phyloP scores from a whole-genome alignment of 176 grass and related monocot species.

The Carex pumila region DNA sequence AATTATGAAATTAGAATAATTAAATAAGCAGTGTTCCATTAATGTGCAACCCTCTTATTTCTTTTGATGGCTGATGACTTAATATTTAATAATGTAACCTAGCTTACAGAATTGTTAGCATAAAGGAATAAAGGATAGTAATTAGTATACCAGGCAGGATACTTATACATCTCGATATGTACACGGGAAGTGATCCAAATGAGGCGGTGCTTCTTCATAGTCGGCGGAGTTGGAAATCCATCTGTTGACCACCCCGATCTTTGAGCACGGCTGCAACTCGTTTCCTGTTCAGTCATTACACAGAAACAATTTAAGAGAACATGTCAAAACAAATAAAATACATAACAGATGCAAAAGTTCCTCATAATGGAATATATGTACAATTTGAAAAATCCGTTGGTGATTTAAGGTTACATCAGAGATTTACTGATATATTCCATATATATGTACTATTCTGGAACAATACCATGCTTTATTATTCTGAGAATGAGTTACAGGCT shows the following conservation, averaged over 20 bases:
- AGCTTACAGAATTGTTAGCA: not conserved
- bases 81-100: not conserved
- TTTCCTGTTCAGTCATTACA: not conserved
- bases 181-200: not conserved
- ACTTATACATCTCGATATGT: not conserved
- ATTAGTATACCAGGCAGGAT: not conserved
- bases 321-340: too few species aligned
- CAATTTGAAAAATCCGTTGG: too few species aligned
- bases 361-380: too few species aligned
- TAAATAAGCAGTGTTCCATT: not conserved
- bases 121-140: not conserved
- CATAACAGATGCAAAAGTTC: too few species aligned
- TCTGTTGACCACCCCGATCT: not conserved
- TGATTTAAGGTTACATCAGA: too few species aligned
- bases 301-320: not conserved
- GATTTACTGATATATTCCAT: too few species aligned
- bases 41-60: not conserved
- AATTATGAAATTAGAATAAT: not conserved
- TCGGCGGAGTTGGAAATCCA: not conserved
- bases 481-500: too few species aligned
- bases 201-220: not conserved
- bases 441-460: too few species aligned
- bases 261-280: not conserved
- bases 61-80: not conserved
- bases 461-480: too few species aligned